Evolutionary conservation across 1,139 yeast species (phyloP), one percentile per base, ranked within the genome.

Genomic region (Kodamaea sp.): DNA sequence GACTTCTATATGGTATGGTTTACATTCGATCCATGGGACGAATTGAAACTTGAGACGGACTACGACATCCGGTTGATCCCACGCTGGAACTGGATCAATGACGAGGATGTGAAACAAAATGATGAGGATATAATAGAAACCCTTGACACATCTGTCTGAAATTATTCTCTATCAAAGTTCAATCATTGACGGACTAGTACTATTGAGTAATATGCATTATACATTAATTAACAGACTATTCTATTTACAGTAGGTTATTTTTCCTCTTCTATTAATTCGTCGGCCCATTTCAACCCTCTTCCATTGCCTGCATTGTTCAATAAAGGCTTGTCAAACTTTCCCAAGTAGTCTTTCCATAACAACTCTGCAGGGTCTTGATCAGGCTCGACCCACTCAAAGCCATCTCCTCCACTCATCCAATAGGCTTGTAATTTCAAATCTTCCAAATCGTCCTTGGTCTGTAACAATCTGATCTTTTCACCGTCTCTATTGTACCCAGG

Each of bases 371-470:
- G 90, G 50, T 83, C 92, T 50, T 80, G 82, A 52, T 84, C 92
- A 1, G 90, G 90, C 49, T 83, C 92, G 7, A 74, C 80, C 86
- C 90, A 85, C 44, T 80, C 84, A 51, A 82, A 83, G 10, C 84
- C 83, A 42, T 81, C 88, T 11, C 89, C 89, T 9, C 83, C 83
- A 37, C 76, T 66, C 53, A 82, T 75, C 92, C 94, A 84, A 57
- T 83, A 84, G 33, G 87, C 89, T 50, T 83, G 80, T 49, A 80
- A 57, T 61, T 73, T 69, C 31, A 78, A 56, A 39, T 81, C 86
- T 37, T 76, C 73, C 38, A 69, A 51, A 42, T 69, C 69, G 42
- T 70, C 76, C 39, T 61, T 69, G 15, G 65, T 57, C 30, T 64
- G 65, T 36, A 70, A 49, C 28, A 69, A 57, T 38, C 76, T 54